Conservation (phyloP, 306 rosid species). For the Glycine latifolia region DNA sequence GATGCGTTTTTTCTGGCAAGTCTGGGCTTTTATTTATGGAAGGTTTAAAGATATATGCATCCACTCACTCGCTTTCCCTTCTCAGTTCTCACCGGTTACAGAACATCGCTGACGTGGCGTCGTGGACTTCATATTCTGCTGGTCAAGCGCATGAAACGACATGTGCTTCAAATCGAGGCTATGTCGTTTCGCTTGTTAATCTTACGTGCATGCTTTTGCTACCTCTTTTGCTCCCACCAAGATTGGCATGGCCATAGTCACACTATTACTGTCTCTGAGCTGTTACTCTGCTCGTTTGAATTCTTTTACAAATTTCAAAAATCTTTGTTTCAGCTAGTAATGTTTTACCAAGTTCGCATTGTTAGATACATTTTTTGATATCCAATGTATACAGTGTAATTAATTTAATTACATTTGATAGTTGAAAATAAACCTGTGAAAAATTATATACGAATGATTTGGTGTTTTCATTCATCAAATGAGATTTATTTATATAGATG, state of each 20-base stretch:
- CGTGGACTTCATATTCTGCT: not conserved
- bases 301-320: not conserved
- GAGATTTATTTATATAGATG: too few species aligned
- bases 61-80: too few species aligned
- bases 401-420: not conserved
- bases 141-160: constrained; percentile 36
- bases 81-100: too few species aligned
- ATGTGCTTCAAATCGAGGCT: not conserved
- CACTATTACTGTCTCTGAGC: too few species aligned
- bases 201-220: not conserved
- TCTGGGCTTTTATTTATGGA: too few species aligned
- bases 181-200: not conserved
- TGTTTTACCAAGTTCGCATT: not conserved
- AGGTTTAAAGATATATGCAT: too few species aligned
- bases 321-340: not conserved
- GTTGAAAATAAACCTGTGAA: too few species aligned
- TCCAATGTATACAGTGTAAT: not conserved
- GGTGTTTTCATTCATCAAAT: too few species aligned
- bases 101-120: too few species aligned
- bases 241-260: not conserved
- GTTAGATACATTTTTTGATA: too few species aligned
- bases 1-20: too few species aligned
- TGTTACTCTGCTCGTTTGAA: not conserved
- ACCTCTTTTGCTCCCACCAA: not conserved
- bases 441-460: too few species aligned